Base-by-base conservation (phyloP, 331 rosid genomes). In the Rhamnella rubrinervis region DNA sequence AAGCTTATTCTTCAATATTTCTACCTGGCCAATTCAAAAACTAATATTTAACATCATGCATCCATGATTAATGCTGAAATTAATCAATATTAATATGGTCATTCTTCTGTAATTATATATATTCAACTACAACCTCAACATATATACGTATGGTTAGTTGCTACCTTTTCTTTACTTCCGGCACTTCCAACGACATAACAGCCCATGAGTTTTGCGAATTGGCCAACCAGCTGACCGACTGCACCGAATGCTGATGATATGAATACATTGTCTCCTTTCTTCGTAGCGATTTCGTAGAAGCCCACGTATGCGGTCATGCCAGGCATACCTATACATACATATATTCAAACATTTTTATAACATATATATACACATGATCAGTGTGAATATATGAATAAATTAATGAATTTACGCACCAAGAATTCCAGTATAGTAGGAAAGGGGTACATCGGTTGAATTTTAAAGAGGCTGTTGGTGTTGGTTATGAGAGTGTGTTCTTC, bases 121-220 rank as follows among this genome's bases (percentile, higher is more conserved):
- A 31, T 31, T 31, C 35, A 31, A 31, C 35, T 31, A 31, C 35
- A 31, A 31, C 35, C 5, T 31, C 4, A 31, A 31, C 35, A 31
- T 31, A 4, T 4, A 4, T 31, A 31, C 5, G 23, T 23, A 23
- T 23, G 23, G 23, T 23, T 23, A 23, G 23, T 23, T 23, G 4
- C 0, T 9, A 88, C 89, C 88, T 87, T 87, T 7, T 80, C 80
- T 49, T 84, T 68, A 23, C 69, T 76, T 56, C 95, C 91, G 11
- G 86, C 95, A 75, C 95, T 85, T 57, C 93, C 88, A 18, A 85
- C 85, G 3, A 82, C 89, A 68, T 80, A 82, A 55, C 89, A 88
- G 60, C 74, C 95, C 0, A 26, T 6, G 19, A 82, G 25, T 75
- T 83, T 88, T 19, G 87, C 91, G 4, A 87, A 82, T 68, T 82